Conservation (phyloP, 805 yeast species). For the Cyberlindnera amylophila region DNA sequence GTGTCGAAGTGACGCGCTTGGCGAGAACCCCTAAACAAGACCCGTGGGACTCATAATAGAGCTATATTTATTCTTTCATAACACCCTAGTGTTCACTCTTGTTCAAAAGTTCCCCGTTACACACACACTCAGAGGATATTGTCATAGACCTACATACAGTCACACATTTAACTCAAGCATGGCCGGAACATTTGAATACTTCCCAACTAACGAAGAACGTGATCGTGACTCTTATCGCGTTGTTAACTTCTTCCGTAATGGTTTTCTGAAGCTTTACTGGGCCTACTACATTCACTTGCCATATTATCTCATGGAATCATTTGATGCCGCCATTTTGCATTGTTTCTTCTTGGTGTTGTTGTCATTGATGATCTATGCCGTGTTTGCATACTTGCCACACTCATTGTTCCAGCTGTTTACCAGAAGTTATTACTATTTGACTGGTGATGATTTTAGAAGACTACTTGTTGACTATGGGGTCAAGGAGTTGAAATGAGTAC, state of each 20-base stretch:
- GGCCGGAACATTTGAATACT: constrained; percentile 29
- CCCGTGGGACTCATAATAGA: no score
- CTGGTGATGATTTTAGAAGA: constrained; percentile 31
- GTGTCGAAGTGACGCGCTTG: neutral
- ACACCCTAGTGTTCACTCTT: no score
- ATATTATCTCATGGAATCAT: constrained; percentile 39
- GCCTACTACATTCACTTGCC: constrained; percentile 43
- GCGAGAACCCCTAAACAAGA: neutral
- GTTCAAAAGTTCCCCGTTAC: no score
- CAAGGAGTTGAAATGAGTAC: neutral
- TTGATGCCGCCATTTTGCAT: constrained; percentile 39
- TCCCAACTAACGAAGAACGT: constrained; percentile 28
- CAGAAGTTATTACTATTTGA: constrained; percentile 30
- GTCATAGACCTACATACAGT: no score
- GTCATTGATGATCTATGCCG: constrained; percentile 37
- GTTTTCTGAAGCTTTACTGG: constrained; percentile 37
- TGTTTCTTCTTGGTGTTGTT: constrained; percentile 34
- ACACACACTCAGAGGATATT: no score
- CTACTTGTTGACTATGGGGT: constrained; percentile 18
- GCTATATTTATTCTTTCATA: no score
- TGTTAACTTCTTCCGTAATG: constrained; percentile 27
- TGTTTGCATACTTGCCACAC: constrained; percentile 30
- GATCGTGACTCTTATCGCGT: constrained; percentile 25
- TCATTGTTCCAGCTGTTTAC: constrained; percentile 22
- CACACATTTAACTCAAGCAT: constrained; percentile 3